A percentile compares a stretch with the other conserved stretches of the same genome.
Conservation (phyloP, 78 protist genomes). For the Polysphondylium violaceum region DNA sequence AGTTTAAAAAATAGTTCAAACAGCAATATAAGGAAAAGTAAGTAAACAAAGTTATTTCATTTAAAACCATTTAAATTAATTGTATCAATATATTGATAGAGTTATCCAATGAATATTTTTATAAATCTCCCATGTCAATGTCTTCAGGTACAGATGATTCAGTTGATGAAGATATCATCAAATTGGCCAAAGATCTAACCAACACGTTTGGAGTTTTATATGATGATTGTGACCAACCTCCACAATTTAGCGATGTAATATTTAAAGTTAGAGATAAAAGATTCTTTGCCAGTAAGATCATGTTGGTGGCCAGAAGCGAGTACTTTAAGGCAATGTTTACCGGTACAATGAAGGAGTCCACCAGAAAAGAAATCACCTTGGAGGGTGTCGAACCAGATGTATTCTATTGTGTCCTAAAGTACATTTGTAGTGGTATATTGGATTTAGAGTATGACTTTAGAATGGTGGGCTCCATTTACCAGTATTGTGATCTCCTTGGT, state of each 20-base stretch:
- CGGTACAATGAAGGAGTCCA: constrained; percentile 55
- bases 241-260: constrained; percentile 75
- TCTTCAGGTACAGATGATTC: constrained; percentile 47
- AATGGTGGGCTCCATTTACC: constrained; percentile 63
- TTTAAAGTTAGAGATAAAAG: constrained; percentile 46
- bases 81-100: not conserved
- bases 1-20: not conserved
- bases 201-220: constrained; percentile 69
- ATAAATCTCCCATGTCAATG: constrained; percentile 67
- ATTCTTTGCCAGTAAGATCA: constrained; percentile 74
- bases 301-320: constrained; percentile 71
- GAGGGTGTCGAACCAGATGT: constrained; percentile 81
- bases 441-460: constrained; percentile 58
- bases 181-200: constrained; percentile 64
- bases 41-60: not conserved
- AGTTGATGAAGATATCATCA: constrained; percentile 64
- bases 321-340: constrained; percentile 78
- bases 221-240: constrained; percentile 61
- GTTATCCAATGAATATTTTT: not conserved
- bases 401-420: constrained; percentile 36
- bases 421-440: constrained; percentile 64
- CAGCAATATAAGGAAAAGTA: no score
- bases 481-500: constrained; percentile 65
- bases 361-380: constrained; percentile 58
- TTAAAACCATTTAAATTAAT: not conserved